Conservation (phyloP, 805 yeast genomes). For the Barnettozyma salicaria region DNA sequence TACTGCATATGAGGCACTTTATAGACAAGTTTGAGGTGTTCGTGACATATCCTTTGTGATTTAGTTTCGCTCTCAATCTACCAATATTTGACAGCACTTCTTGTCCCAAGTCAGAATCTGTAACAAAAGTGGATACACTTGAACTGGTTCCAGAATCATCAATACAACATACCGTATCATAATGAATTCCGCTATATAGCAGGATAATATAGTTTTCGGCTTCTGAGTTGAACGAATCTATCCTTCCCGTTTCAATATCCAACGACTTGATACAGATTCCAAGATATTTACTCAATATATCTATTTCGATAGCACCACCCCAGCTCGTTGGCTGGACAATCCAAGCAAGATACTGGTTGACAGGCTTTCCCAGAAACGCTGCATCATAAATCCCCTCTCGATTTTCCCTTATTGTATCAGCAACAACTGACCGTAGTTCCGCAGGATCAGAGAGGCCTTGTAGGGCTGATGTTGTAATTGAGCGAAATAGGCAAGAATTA, state of each 20-base stretch:
- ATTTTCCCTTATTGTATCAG: slow-evolving; percentile 37
- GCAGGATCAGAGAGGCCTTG: slow-evolving; percentile 38
- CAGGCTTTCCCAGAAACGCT: slow-evolving; percentile 50
- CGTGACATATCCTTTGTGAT: slow-evolving; percentile 51
- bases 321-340: slow-evolving; percentile 53
- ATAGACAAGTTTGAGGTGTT: slow-evolving; percentile 56
- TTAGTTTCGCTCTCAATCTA: slow-evolving; percentile 39
- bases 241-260: slow-evolving; percentile 56
- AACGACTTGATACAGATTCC: slow-evolving; percentile 49
- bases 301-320: slow-evolving; percentile 83
- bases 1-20: slow-evolving; percentile 51
- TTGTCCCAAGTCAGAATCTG: slow-evolving; percentile 27
- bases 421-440: slow-evolving; percentile 48
- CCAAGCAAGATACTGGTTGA: slow-evolving; percentile 52
- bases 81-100: slow-evolving; percentile 34
- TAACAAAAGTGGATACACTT: slow-evolving; percentile 38
- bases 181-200: slow-evolving; percentile 67
- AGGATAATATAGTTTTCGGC: slow-evolving; percentile 42
- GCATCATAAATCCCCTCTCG: slow-evolving; percentile 44
- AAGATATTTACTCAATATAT: slow-evolving; percentile 50
- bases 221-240: slow-evolving; percentile 44
- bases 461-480: slow-evolving; percentile 49
- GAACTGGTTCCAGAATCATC: slow-evolving; percentile 27
- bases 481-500: slow-evolving; percentile 70
- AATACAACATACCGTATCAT: slow-evolving; percentile 50